phyloP scores from a whole-genome alignment of 179 eudicot genomes.

The Gypsophila paniculata region DNA sequence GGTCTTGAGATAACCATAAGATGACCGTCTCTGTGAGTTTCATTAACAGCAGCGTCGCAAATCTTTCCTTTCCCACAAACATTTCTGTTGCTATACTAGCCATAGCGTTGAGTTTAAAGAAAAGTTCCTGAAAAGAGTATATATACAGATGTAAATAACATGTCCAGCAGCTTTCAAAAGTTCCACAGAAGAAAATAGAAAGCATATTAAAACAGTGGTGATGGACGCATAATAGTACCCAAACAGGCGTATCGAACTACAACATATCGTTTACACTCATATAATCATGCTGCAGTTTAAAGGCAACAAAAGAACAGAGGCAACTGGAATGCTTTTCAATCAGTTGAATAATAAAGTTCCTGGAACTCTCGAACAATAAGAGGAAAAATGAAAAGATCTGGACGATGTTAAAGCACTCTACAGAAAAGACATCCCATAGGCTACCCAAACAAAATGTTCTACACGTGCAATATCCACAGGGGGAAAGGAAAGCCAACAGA shows the following conservation, averaged over 20 bases:
- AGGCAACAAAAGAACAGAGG: neutral
- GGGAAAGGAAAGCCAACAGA: neutral
- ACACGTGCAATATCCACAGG: neutral
- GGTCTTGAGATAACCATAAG: slow-evolving; percentile 85
- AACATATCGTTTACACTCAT: neutral
- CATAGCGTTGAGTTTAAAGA: slow-evolving; percentile 71
- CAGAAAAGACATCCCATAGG: neutral
- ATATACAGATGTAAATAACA: slow-evolving; percentile 9
- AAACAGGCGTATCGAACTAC: neutral
- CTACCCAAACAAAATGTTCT: neutral
- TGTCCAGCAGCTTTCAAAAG: neutral
- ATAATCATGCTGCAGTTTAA: neutral
- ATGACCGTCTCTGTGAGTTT: slow-evolving; percentile 89
- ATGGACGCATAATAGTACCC: neutral
- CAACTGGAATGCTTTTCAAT: neutral
- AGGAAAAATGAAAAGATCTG: no score
- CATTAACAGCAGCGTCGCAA: slow-evolving; percentile 80
- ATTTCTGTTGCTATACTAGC: slow-evolving; percentile 77
- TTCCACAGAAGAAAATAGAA: neutral
- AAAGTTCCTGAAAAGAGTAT: slow-evolving; percentile 62
- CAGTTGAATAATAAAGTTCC: no score
- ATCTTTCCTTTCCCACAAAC: slow-evolving; percentile 94
- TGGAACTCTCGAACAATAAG: no score
- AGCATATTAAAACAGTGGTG: neutral
- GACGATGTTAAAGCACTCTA: neutral